Evolutionary conservation across 495 filamentous ascomycete species (phyloP), one percentile per base, ranked within the genome.

Genomic region (Aspergillus funiculosus): DNA sequence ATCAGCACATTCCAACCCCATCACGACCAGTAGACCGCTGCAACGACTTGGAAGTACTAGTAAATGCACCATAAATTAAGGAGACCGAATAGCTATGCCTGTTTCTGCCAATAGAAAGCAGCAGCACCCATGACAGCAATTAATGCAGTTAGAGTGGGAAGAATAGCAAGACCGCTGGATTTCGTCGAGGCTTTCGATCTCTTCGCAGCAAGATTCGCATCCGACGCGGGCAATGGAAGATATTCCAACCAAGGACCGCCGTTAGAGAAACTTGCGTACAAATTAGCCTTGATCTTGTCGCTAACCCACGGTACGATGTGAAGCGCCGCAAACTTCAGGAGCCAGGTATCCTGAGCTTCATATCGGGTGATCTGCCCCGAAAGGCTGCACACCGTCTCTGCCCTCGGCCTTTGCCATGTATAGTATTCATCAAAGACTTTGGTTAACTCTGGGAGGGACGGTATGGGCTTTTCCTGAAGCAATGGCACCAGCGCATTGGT

Each of bases 281-380:
- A 24, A 7, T 36, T 39, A 2, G 52, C 52, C 14, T 55, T 55
- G 15, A 42, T 26, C 11, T 7, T 30, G 35, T 55, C 52, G 15
- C 42, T 34, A 1, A 51, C 43, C 39, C 29, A 48, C 9, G 52
- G 52, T 14, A 43, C 26, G 10, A 51, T 28, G 21, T 51, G 21
- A 5, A 25, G 30, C 5, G 52, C 38, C 10, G 47, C 43, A 19
- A 55, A 48, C 39, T 44, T 55, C 30, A 51, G 29, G 27, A 45
- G 7, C 52, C 52, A 51, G 22, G 11, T 51, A 35, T 51, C 34
- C 25, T 51, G 43, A 1, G 47, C 47, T 28, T 55, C 52, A 25
- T 51, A 55, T 0, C 52, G 48, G 1, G 52, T 55, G 18, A 55
- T 55, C 19, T 44, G 43, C 13, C 52, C 52, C 8, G 52, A 55